Conservation (phyloP, 305 asterid species). For the Andrographis paniculata region DNA sequence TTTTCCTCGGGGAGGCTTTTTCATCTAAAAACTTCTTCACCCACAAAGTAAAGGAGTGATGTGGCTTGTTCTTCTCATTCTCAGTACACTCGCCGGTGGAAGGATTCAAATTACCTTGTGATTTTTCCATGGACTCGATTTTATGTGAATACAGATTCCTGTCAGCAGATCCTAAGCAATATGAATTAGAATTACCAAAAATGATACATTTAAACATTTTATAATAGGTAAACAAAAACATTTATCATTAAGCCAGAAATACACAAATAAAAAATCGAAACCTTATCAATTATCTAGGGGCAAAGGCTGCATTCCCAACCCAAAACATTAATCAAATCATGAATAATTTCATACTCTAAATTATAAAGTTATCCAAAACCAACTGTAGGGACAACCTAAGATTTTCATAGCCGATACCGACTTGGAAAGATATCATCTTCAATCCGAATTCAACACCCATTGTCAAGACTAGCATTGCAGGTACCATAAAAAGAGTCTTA, state of each 20-base stretch:
- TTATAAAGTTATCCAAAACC: not conserved
- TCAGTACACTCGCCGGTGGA: conserved; percentile 17
- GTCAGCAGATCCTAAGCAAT: conserved; percentile 46
- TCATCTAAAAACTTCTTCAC: conserved; percentile 43
- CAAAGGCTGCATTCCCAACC: not conserved
- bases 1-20: conserved; percentile 41
- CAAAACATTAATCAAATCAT: not conserved
- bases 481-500: not conserved
- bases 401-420: not conserved
- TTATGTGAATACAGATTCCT: conserved; percentile 27
- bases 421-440: not conserved
- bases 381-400: not conserved
- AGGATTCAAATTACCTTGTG: conserved; percentile 20
- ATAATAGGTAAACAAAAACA: not conserved
- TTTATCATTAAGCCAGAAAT: not conserved
- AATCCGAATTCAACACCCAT: not conserved
- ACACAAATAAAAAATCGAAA: not conserved
- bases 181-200: conserved; percentile 21
- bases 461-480: not conserved
- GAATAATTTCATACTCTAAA: not conserved
- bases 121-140: conserved; percentile 23
- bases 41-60: conserved; percentile 23
- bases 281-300: not conserved
- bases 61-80: conserved; percentile 21
- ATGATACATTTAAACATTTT: conserved; percentile 12